Evolutionary conservation across 2,329 filamentous ascomycete genomes (phyloP), one percentile per base, ranked within the genome.

Genomic region (Pseudogymnoascus destructans): DNA sequence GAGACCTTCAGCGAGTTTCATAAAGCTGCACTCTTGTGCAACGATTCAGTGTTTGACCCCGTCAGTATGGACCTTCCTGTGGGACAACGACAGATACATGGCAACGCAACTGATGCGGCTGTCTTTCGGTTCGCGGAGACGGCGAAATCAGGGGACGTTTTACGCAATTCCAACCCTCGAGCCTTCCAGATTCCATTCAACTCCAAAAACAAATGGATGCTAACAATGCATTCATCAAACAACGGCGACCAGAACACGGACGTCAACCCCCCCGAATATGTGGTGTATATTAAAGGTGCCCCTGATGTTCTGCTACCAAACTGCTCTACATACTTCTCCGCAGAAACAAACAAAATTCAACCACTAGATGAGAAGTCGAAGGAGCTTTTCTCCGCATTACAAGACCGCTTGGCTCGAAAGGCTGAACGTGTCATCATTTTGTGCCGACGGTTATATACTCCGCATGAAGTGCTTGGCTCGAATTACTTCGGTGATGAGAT

Each of bases 171-270:
- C 61, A 61, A 63, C 25, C 64, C 63, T 3, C 61, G 72, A 0
- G 62, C 71, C 5, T 89, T 81, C 64, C 80, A 85, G 57, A 73
- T 87, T 30, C 79, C 84, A 0, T 90, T 90, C 70, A 89, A 89
- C 72, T 87, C 84, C 72, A 87, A 87, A 73, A 89, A 89, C 72
- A 90, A 90, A 70, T 89, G 82, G 68, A 89, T 89, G 80, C 78
- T 89, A 57, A 77, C 80, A 19, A 63, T 63, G 83, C 79, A 63
- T 75, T 79, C 25, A 74, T 85, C 55, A 82, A 78, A 3, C 67
- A 57, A 64, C 3, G 25, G 56, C 4, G 32, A 27, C 5, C 61
- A 63, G 30, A 55, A 13, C 36, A 32, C 63, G 60, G 60, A 42
- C 27, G 15, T 15, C 17, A 5, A 60, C 60, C 6, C 56, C 59